These are phyloP conservation scores for Otatea glauca DNA, from an alignment of 176 grass and related monocot genomes.

Conservation along the genomic window DNA sequence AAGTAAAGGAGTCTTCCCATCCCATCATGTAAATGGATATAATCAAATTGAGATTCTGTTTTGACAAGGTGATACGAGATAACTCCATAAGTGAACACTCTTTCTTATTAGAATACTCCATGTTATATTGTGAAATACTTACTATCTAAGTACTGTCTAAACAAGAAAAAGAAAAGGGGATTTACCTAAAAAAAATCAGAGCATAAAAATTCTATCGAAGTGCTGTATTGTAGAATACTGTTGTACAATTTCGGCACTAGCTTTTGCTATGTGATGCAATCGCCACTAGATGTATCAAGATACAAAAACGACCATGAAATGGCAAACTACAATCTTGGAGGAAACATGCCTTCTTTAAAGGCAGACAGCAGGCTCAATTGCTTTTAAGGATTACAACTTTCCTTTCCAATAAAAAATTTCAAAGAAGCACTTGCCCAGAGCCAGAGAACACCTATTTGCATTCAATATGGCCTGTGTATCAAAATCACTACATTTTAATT, in stretches of 20 bases:
- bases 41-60: constrained; percentile 7
- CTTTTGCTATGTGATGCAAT: background rate
- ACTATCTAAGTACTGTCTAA: background rate
- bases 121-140: background rate
- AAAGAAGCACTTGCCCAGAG: background rate
- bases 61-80: background rate
- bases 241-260: background rate
- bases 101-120: background rate
- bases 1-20: background rate
- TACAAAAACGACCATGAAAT: background rate
- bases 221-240: background rate
- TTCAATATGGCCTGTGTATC: background rate
- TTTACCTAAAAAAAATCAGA: background rate
- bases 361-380: background rate
- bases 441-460: background rate
- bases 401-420: constrained; percentile 6
- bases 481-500: background rate
- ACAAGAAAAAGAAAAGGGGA: background rate
- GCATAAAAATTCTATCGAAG: background rate
- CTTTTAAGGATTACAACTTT: background rate
- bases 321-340: background rate
- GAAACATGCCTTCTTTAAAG: constrained; percentile 11
- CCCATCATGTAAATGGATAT: constrained; percentile 4
- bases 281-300: background rate
- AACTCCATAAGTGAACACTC: background rate